Percentiles rank a stretch among this genome's conserved stretches.
Evolutionary conservation across 768 basidiomycete species (phyloP).

Genomic region (Paxillus involutus): DNA sequence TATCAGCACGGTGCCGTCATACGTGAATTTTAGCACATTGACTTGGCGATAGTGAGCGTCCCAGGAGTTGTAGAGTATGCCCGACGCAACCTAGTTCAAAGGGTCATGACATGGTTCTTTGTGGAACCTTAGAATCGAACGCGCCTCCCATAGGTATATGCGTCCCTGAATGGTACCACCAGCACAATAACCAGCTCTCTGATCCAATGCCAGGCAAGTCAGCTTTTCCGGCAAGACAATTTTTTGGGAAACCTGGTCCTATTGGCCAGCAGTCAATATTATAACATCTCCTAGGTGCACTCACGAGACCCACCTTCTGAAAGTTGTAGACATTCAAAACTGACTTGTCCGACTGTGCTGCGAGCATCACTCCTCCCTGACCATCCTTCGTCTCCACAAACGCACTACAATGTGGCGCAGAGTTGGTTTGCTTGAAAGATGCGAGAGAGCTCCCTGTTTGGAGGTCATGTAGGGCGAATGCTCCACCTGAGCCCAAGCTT

Average conservation of each 20-base stretch:
- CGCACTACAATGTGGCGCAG: slow-evolving; percentile 63
- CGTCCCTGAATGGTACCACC: slow-evolving; percentile 88
- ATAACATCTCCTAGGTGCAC: neutral
- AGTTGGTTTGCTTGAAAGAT: slow-evolving; percentile 87
- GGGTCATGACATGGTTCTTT: slow-evolving; percentile 12
- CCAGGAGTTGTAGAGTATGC: slow-evolving; percentile 88
- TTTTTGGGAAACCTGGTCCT: slow-evolving; percentile 91
- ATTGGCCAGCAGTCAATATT: slow-evolving; percentile 5
- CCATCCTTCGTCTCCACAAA: slow-evolving; percentile 66
- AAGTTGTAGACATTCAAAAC: slow-evolving; percentile 89
- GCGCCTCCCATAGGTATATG: slow-evolving; percentile 94
- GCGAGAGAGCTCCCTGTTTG: slow-evolving; percentile 71
- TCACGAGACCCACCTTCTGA: slow-evolving; percentile 72
- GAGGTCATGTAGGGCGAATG: slow-evolving; percentile 79
- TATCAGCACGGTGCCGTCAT: slow-evolving; percentile 75
- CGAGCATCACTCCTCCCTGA: slow-evolving; percentile 81
- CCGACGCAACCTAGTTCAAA: slow-evolving; percentile 75
- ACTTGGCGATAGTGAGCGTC: slow-evolving; percentile 95
- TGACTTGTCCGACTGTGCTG: slow-evolving; percentile 86
- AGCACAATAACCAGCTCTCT: slow-evolving; percentile 73
- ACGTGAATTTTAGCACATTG: slow-evolving; percentile 78
- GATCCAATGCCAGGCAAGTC: slow-evolving; percentile 74
- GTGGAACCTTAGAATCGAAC: slow-evolving; percentile 26
- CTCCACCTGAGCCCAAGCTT: slow-evolving; percentile 49
- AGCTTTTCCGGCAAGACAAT: slow-evolving; percentile 90